phyloP scores from a whole-genome alignment of 352 stramenopile genomes.

The Globisporangium recalcitrans region DNA sequence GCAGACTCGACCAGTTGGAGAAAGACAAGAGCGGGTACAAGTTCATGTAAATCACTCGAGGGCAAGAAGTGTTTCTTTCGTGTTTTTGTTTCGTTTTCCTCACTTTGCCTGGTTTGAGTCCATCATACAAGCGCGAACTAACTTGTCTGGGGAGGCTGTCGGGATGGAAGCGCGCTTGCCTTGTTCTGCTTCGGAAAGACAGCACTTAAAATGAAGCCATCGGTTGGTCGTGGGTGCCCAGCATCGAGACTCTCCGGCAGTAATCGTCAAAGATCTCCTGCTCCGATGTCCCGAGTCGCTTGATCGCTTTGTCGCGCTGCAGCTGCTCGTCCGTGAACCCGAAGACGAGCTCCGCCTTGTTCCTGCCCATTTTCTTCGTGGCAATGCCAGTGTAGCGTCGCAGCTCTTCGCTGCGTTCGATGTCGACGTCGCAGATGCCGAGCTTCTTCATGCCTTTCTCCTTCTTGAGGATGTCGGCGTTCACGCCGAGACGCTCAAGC shows the following conservation, averaged over 20 bases:
- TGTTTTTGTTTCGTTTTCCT: background rate
- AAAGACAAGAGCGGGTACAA: constrained; percentile 47
- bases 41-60: constrained; percentile 17
- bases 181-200: background rate
- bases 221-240: constrained; percentile 24
- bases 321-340: constrained; percentile 61
- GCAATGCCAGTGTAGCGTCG: constrained; percentile 47
- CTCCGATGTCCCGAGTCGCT: constrained; percentile 48
- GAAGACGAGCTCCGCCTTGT: constrained; percentile 58
- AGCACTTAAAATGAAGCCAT: constrained; percentile 13
- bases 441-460: constrained; percentile 79
- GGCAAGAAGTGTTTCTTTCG: background rate
- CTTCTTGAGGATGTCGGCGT: constrained; percentile 53
- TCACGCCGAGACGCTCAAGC: constrained; percentile 55
- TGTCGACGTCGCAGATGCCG: constrained; percentile 62
- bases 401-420: constrained; percentile 42
- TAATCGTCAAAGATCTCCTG: constrained; percentile 65
- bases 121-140: background rate
- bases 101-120: background rate
- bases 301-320: constrained; percentile 52
- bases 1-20: constrained; percentile 71
- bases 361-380: constrained; percentile 20
- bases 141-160: background rate
- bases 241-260: constrained; percentile 41
- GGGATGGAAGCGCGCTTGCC: background rate